Evolutionary conservation across 305 asterid genomes (phyloP).

Genomic region (Fraxinus sp.): DNA sequence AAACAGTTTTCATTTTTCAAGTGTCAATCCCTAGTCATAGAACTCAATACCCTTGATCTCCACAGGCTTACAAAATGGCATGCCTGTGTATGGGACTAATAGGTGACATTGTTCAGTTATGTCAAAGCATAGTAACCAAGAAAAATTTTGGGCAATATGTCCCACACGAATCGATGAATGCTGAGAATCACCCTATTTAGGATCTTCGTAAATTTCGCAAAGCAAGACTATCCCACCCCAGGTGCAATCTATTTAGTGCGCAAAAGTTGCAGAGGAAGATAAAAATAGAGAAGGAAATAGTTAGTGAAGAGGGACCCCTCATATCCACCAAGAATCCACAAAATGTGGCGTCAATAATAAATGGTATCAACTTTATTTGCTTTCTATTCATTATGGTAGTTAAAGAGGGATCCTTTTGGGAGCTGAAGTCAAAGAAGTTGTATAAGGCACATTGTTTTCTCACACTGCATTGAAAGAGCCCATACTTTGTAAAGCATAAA

Average conservation of each 20-base stretch:
- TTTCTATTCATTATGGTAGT: conserved; percentile 28
- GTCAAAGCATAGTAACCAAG: conserved; percentile 31
- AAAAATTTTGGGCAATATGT: conserved; percentile 32
- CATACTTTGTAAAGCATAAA: conserved; percentile 21
- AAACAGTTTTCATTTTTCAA: neutral
- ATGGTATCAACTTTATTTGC: conserved; percentile 37
- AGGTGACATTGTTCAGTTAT: conserved; percentile 32
- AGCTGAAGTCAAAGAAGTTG: conserved; percentile 43
- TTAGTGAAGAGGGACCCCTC: conserved; percentile 35
- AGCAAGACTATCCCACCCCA: conserved; percentile 2
- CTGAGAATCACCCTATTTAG: neutral
- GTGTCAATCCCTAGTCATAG: conserved; percentile 10
- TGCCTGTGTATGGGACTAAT: conserved; percentile 40
- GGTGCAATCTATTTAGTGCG: conserved; percentile 16
- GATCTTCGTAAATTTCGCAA: neutral
- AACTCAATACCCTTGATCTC: conserved; percentile 26
- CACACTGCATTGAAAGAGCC: conserved; percentile 30
- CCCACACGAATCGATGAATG: neutral
- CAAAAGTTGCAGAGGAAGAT: conserved; percentile 21
- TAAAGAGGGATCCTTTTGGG: conserved; percentile 28
- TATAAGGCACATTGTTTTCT: conserved; percentile 41
- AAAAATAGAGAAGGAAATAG: conserved; percentile 23
- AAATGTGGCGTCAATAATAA: conserved; percentile 37
- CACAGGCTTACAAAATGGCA: conserved; percentile 32
- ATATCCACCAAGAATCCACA: conserved; percentile 28